Base-by-base conservation (phyloP, 2,329 filamentous ascomycete genomes). In the Clonostachys rhizophaga region DNA sequence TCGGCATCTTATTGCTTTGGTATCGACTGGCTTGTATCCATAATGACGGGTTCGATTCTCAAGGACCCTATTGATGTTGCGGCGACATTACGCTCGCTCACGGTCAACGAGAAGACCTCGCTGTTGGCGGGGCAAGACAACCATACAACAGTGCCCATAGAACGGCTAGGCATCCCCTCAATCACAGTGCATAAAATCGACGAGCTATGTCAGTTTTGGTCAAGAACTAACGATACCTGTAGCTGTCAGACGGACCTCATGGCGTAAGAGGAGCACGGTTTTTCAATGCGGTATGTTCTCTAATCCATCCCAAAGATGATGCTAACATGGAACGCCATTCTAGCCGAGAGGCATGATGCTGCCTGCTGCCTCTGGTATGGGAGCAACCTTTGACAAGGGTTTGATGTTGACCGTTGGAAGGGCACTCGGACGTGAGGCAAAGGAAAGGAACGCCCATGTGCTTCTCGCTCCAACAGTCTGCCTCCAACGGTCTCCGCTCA, bases 401-500 rank as follows among this genome's bases (percentile, higher is more conserved):
- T 70, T 92, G 36, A 74, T 91, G 24, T 75, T 83, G 50, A 69
- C 87, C 52, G 79, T 90, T 40, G 89, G 88, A 11, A 74, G 80
- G 48, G 78, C 89, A 53, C 78, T 92, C 49, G 88, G 83, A 12
- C 73, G 83, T 12, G 88, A 94, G 64, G 75, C 78, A 20, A 86
- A 83, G 56, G 86, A 87, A 16, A 84, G 88, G 58, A 87, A 86
- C 6, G 84, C 86, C 30, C 78, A 90, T 50, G 78, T 91, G 34
- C 72, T 91, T 5, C 75, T 92, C 9, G 88, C 84, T 0, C 88
- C 87, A 3, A 91, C 88, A 1, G 83, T 91, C 34, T 91, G 89
- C 68, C 85, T 90, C 73, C 89, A 94, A 58, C 80, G 89, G 14
- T 87, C 87, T 44, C 89, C 89, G 1, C 74, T 94, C 0, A 89